phyloP scores from a whole-genome alignment of 192 early-diverging fungal genomes.

The Gaertneriomyces semiglobifer region DNA sequence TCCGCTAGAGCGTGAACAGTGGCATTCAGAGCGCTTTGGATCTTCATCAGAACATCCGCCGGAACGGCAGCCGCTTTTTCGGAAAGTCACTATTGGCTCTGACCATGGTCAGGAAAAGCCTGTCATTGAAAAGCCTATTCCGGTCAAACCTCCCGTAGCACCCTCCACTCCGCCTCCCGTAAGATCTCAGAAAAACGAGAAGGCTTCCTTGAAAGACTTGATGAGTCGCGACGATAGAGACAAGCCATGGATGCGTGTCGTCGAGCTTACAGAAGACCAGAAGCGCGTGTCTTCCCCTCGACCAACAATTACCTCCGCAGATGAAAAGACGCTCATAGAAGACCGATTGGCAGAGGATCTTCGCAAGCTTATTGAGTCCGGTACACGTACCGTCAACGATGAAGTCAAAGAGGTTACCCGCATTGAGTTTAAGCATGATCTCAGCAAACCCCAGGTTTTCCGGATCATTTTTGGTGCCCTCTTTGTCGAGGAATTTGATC shows the following conservation, averaged over 20 bases:
- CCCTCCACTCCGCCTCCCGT: too few relatives aligned
- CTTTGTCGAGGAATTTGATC: conserved; percentile 49
- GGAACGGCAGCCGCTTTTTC: too few relatives aligned
- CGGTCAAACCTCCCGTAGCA: too few relatives aligned
- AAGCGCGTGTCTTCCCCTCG: conserved; percentile 5
- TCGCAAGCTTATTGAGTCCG: conserved; percentile 50
- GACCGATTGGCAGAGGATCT: conserved; percentile 53
- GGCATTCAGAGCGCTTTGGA: too few relatives aligned
- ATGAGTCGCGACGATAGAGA: conserved; percentile 36
- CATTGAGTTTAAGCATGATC: conserved; percentile 76
- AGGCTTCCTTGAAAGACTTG: conserved; percentile 34
- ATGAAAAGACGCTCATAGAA: conserved; percentile 34
- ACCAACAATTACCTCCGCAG: not conserved
- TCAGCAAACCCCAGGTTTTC: conserved; percentile 75
- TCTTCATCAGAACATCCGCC: too few relatives aligned
- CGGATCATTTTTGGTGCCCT: conserved; percentile 61
- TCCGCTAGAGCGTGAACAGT: too few relatives aligned
- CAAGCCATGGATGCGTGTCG: conserved; percentile 61
- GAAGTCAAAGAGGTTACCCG: conserved; percentile 80
- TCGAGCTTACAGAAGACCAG: conserved; percentile 60
- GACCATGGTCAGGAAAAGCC: too few relatives aligned
- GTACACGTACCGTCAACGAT: conserved; percentile 39
- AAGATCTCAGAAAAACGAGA: conserved; percentile 5
- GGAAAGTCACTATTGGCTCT: too few relatives aligned
- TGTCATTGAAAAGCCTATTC: too few relatives aligned